Evolutionary conservation across 495 filamentous ascomycete species (phyloP).

Genomic region (Geoglossum glabrum): DNA sequence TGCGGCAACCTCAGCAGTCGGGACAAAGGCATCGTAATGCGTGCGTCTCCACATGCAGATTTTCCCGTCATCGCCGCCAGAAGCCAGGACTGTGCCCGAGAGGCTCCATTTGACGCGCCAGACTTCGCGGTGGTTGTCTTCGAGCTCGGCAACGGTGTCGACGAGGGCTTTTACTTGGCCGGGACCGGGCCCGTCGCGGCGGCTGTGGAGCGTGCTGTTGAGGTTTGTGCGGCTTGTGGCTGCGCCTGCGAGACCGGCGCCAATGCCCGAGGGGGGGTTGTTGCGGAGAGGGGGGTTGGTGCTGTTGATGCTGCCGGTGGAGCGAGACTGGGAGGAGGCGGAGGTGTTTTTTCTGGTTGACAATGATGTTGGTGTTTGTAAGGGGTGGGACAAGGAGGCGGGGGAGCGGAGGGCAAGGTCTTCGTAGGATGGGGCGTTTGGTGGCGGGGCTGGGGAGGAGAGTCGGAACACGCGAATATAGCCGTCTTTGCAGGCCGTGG

Average conservation of each 20-base stretch:
- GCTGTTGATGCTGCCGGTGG: constrained; percentile 9
- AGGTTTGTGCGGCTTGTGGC: constrained; percentile 1
- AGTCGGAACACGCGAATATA: constrained; percentile 70
- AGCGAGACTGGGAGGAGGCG: no score
- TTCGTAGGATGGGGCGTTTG: constrained; percentile 14
- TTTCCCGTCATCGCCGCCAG: not conserved
- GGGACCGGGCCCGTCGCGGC: not conserved
- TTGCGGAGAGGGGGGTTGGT: constrained; percentile 3
- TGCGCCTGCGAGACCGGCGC: constrained; percentile 37
- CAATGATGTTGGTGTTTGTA: constrained; percentile 9
- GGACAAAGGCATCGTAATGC: not conserved
- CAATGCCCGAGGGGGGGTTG: constrained; percentile 28
- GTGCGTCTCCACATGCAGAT: not conserved
- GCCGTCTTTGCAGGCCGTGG: constrained; percentile 83
- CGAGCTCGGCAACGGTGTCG: not conserved
- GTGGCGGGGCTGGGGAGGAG: constrained; percentile 30
- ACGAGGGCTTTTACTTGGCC: not conserved
- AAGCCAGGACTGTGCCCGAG: not conserved
- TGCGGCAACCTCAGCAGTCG: not conserved
- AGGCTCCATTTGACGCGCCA: not conserved
- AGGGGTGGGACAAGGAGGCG: not conserved
- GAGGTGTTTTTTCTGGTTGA: no score
- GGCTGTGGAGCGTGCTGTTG: no score
- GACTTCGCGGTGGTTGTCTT: not conserved
- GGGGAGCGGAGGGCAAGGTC: constrained; percentile 1